Conservation (phyloP, 768 basidiomycete genomes). For the Tylopilus subfusipes region DNA sequence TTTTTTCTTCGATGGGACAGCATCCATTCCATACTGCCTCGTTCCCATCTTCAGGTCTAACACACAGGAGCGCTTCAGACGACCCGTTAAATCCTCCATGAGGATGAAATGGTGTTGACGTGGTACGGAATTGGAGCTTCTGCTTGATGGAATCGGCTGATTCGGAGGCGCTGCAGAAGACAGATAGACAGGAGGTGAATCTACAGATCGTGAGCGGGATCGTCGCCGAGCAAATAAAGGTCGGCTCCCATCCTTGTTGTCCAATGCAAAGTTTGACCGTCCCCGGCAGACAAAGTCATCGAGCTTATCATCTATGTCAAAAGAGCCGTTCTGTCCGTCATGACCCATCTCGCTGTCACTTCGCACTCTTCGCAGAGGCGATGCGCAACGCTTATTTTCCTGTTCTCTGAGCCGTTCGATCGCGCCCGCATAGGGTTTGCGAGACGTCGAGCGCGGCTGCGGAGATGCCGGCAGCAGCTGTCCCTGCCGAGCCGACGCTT, state of each 20-base stretch:
- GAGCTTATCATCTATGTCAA: constrained; percentile 42
- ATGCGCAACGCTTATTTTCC: constrained; percentile 34
- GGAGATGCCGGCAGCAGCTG: constrained; percentile 14
- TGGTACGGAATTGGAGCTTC: constrained; percentile 50
- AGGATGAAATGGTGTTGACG: constrained; percentile 97
- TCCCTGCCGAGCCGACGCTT: constrained; percentile 42
- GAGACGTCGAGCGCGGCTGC: constrained; percentile 15
- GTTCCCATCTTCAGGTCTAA: constrained; percentile 99
- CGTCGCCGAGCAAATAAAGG: constrained; percentile 37
- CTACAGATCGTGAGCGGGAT: constrained; percentile 39
- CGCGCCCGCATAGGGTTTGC: constrained; percentile 21
- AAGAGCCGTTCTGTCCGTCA: constrained; percentile 36
- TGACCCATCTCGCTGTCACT: constrained; percentile 52
- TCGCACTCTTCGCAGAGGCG: constrained; percentile 57
- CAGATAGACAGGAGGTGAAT: constrained; percentile 22
- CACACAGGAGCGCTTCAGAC: constrained; percentile 88
- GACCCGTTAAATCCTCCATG: constrained; percentile 97
- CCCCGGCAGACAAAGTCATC: constrained; percentile 20
- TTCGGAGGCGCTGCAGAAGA: constrained; percentile 27
- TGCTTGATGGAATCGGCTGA: constrained; percentile 35
- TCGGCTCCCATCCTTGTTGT: constrained; percentile 21
- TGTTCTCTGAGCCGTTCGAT: constrained; percentile 40
- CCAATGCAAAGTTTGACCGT: constrained; percentile 18
- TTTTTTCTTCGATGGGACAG: constrained; percentile 88
- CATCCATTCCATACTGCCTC: constrained; percentile 96